Base-by-base conservation (phyloP, 140 eudicot genomes). In the Flaveria floridana region DNA sequence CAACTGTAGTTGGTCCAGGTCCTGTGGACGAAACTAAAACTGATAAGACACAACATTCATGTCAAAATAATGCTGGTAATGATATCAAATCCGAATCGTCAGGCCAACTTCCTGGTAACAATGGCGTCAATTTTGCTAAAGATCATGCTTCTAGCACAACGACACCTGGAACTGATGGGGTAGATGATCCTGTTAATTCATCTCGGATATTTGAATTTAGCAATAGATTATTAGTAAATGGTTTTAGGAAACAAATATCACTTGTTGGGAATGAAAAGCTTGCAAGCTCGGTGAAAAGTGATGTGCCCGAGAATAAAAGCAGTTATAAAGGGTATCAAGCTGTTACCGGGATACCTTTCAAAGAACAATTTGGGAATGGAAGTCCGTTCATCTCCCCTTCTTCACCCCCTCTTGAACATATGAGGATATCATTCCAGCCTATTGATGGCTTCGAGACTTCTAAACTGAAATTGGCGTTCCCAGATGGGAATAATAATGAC, bases 361-460 rank as follows among this genome's bases (percentile, higher is more conserved):
- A 68, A 72, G 89, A 81, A 70, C 77, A 75, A 58, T 78, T 79
- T 51, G 81, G 88, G 75, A 79, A 55, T 55, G 77, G 69, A 55
- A 77, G 81, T 62, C 79, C 84, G 4, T 25, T 69, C 50, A 41
- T 77, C 21, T 86, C 53, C 47, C 97, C 99, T 19, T 84, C 97
- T 63, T 86, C 96, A 19, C 99, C 99, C 0, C 99, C 97, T 7
- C 96, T 95, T 65, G 89, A 83, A 79, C 97, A 88, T 80, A 95
- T 95, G 97, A 87, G 85, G 67, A 91, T 95, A 81, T 95, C 92
- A 9, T 91, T 95, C 78, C 97, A 87, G 71, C 99, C 99, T 50
- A 75, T 90, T 39, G 80, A 85, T 41, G 87, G 90, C 6, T 90
- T 87, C 58, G 89, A 88, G 72, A 72, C 86, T 53, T 80, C 86